Conservation (phyloP, 1,284 basidiomycete species). For the Ganoderma lucidum region DNA sequence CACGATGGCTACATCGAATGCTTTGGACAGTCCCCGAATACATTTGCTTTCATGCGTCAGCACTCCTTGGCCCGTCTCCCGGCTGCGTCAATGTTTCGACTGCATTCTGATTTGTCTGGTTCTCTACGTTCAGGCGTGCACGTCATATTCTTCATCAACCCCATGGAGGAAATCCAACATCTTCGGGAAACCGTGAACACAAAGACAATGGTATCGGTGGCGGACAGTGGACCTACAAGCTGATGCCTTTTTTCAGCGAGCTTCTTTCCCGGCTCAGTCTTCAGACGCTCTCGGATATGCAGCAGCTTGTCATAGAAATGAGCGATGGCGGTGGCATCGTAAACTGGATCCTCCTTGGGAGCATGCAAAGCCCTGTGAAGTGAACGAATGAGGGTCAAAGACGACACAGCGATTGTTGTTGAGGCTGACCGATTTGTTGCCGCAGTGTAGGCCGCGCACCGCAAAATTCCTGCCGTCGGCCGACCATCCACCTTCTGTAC, state of each 20-base stretch:
- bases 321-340: conserved; percentile 69
- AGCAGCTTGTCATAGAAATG: conserved; percentile 93
- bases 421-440: conserved; percentile 63
- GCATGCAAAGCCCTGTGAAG: conserved; percentile 69
- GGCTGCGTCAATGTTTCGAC: not conserved
- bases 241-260: conserved; percentile 80
- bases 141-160: conserved; percentile 41
- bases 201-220: not conserved
- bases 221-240: conserved; percentile 56
- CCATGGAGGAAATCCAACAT: conserved; percentile 43
- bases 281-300: conserved; percentile 77
- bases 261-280: conserved; percentile 74
- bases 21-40: not conserved
- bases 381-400: not conserved
- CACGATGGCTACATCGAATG: not conserved
- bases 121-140: conserved; percentile 1
- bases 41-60: not conserved
- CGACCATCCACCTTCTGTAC: conserved; percentile 44
- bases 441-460: conserved; percentile 86
- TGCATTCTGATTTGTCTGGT: no score
- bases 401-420: not conserved
- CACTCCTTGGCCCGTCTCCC: not conserved
- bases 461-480: conserved; percentile 70
- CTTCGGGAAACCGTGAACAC: conserved; percentile 23
- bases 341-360: conserved; percentile 56